Percentiles rank a stretch among this genome's conserved stretches.
phyloP scores from a whole-genome alignment of 768 basidiomycete species.

The Suillus subalutaceus region DNA sequence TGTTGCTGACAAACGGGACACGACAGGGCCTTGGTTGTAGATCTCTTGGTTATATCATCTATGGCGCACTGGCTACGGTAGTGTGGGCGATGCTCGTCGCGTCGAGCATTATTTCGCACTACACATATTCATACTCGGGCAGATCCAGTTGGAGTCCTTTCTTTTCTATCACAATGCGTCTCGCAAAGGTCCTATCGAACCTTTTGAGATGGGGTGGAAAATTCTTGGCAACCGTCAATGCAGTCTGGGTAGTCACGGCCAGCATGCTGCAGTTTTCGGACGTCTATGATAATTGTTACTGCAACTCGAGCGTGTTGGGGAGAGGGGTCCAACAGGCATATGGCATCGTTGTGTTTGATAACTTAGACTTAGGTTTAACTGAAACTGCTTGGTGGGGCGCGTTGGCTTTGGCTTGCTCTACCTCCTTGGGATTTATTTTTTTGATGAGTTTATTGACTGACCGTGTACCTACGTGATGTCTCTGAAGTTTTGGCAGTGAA shows the following conservation, averaged over 20 bases:
- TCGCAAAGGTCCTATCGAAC: constrained; percentile 12
- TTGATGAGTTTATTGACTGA: background rate
- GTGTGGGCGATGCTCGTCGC: constrained; percentile 34
- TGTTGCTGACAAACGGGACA: background rate
- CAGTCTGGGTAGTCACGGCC: constrained; percentile 20
- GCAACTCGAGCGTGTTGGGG: constrained; percentile 25
- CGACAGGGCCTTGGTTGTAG: constrained; percentile 37
- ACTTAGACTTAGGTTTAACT: constrained; percentile 28
- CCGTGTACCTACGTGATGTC: background rate
- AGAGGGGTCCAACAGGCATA: constrained; percentile 24
- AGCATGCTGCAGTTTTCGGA: constrained; percentile 28
- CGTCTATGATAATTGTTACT: constrained; percentile 27
- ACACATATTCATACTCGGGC: constrained; percentile 8
- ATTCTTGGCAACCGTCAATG: constrained; percentile 22
- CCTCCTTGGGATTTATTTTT: background rate
- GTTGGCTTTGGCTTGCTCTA: constrained; percentile 24
- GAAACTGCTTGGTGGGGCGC: constrained; percentile 42
- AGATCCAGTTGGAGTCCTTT: background rate
- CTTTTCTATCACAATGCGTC: background rate
- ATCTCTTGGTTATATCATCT: constrained; percentile 33
- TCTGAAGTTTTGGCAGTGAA: no score
- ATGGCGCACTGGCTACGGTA: constrained; percentile 29
- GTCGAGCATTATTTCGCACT: constrained; percentile 32
- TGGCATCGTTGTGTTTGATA: constrained; percentile 24
- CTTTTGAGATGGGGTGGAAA: constrained; percentile 22